phyloP scores from a whole-genome alignment of 352 stramenopile genomes.

The Pythium periplocum region DNA sequence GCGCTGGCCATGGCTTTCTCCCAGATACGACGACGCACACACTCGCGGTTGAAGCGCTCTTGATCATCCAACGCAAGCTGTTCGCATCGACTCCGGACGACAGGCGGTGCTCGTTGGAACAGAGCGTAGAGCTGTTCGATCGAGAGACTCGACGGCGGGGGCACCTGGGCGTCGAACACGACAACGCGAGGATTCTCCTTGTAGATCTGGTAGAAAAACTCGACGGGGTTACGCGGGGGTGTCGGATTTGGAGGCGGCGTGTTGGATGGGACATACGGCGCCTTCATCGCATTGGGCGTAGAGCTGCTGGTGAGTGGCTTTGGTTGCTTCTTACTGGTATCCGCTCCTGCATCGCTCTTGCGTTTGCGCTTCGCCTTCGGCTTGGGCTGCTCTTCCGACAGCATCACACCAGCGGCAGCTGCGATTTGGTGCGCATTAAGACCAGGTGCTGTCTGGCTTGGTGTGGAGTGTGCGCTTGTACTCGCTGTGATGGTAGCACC shows the following conservation, averaged over 20 bases:
- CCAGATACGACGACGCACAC: conserved; percentile 51
- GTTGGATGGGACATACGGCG: conserved; percentile 27
- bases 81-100: conserved; percentile 36
- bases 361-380: conserved; percentile 17
- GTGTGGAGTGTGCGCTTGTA: no score
- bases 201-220: conserved; percentile 38
- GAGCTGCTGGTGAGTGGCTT: conserved; percentile 3
- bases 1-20: conserved; percentile 40
- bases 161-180: no score
- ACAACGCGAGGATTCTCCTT: conserved; percentile 16
- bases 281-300: no score
- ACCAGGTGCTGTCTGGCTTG: no score
- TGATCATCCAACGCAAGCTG: conserved; percentile 37
- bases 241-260: conserved; percentile 31
- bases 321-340: conserved; percentile 6
- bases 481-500: no score
- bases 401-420: conserved; percentile 8
- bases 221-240: conserved; percentile 24
- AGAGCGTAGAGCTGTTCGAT: conserved; percentile 23
- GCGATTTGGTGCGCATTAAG: neutral
- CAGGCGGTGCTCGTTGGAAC: conserved; percentile 21
- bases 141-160: neutral
- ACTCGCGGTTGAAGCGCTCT: conserved; percentile 57
- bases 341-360: neutral
- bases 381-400: conserved; percentile 8